Conservation (phyloP, 345 rosid genomes). For the Hibiscus trionum region DNA sequence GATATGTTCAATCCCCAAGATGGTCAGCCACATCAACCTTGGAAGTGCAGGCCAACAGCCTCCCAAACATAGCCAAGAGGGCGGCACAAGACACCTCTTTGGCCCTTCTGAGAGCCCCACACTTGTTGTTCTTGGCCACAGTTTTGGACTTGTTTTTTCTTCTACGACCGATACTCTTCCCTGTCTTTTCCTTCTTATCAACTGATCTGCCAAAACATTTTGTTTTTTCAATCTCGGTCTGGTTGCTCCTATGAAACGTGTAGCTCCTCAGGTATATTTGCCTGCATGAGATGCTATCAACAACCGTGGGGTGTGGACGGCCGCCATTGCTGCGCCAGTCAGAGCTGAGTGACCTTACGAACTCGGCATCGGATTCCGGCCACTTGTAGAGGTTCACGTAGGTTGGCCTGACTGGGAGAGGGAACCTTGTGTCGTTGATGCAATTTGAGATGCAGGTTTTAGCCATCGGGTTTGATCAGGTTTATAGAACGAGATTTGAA, state of each 20-base stretch:
- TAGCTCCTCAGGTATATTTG: constrained; percentile 84
- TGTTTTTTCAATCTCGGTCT: constrained; percentile 25
- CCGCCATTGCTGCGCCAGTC: constrained; percentile 18
- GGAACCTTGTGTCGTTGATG: constrained; percentile 54
- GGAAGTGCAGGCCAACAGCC: constrained; percentile 50
- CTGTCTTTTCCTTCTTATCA: constrained; percentile 19
- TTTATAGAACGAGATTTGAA: background rate
- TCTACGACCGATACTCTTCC: background rate
- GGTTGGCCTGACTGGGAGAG: constrained; percentile 47
- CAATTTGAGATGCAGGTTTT: constrained; percentile 80
- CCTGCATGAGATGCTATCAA: constrained; percentile 77
- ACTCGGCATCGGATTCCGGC: constrained; percentile 74
- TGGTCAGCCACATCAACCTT: constrained; percentile 45
- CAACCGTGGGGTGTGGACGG: constrained; percentile 36
- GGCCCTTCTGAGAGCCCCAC: constrained; percentile 39
- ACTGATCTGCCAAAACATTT: constrained; percentile 35
- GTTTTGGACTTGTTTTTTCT: constrained; percentile 13
- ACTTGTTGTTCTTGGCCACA: constrained; percentile 24
- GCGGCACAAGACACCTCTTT: constrained; percentile 49
- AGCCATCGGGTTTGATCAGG: constrained; percentile 27
- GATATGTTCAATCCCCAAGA: background rate
- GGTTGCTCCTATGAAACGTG: constrained; percentile 57
- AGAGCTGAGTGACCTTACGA: constrained; percentile 40
- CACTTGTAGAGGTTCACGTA: constrained; percentile 68
- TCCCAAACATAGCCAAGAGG: constrained; percentile 38